Conservation (phyloP, 2,329 filamentous ascomycete genomes). For the Arthrobotrys sinensis region DNA sequence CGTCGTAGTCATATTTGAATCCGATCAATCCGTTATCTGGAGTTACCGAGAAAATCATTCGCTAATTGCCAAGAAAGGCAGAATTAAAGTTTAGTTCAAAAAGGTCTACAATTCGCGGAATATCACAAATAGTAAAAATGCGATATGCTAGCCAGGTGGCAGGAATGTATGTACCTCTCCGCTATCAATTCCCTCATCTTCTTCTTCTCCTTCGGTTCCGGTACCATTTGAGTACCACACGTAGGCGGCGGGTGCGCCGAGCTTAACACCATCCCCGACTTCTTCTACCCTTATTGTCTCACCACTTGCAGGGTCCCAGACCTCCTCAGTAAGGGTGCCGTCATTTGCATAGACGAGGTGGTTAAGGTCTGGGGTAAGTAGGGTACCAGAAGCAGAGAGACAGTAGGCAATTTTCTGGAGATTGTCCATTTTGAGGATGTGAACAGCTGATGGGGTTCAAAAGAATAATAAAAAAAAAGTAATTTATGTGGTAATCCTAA, state of each 20-base stretch:
- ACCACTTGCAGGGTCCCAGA: neutral
- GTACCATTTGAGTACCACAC: neutral
- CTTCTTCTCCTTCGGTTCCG: neutral
- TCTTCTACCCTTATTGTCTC: neutral
- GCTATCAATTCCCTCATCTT: neutral
- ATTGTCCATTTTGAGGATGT: neutral
- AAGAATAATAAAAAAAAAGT: neutral
- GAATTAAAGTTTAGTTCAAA: neutral
- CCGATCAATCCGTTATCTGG: neutral
- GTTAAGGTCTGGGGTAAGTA: neutral
- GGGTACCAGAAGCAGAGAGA: neutral
- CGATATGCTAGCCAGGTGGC: neutral
- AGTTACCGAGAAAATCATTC: neutral
- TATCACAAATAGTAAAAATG: neutral
- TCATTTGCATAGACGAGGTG: neutral
- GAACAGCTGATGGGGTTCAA: neutral
- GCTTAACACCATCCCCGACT: neutral
- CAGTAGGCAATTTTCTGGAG: neutral
- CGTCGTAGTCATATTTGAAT: conserved; percentile 5
- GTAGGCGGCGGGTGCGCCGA: neutral
- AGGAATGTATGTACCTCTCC: neutral
- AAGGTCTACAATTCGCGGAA: neutral
- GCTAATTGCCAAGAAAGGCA: neutral
- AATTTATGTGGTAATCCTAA: too few species aligned
- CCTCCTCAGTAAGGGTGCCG: neutral